phyloP scores from a whole-genome alignment of 2,329 filamentous ascomycete species.

The Claviceps sp. region DNA sequence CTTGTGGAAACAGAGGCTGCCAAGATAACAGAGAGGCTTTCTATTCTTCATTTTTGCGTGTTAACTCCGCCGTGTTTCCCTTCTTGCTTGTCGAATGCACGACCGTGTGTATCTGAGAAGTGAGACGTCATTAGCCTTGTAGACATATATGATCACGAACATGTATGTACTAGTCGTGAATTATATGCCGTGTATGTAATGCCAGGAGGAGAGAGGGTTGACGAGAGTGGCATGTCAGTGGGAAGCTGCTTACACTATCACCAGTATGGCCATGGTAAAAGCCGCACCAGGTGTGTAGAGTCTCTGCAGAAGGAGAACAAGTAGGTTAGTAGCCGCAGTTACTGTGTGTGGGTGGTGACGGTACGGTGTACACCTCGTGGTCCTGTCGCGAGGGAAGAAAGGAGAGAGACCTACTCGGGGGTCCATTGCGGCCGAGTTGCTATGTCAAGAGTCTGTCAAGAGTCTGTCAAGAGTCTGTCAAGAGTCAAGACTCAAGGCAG shows the following conservation, averaged over 20 bases:
- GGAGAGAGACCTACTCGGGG: slow-evolving; percentile 13
- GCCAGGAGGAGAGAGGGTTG: no score
- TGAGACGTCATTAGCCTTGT: background rate
- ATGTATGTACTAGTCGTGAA: no score
- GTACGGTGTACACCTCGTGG: background rate
- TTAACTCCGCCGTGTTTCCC: slow-evolving; percentile 15
- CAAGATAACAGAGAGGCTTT: no score
- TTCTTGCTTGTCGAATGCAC: slow-evolving; percentile 25
- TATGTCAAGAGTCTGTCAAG: background rate
- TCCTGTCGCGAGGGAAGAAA: background rate
- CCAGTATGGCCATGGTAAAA: slow-evolving; percentile 38
- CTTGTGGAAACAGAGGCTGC: background rate
- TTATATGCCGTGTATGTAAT: no score
- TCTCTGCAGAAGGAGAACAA: slow-evolving; percentile 16
- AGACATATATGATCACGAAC: background rate
- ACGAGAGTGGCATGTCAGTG: no score
- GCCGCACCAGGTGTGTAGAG: slow-evolving; percentile 37
- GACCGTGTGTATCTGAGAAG: slow-evolving; percentile 25
- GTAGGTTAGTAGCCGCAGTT: no score
- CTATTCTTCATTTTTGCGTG: background rate
- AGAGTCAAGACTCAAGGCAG: no score
- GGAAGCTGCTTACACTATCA: slow-evolving; percentile 28
- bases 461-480: background rate
- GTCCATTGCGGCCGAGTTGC: slow-evolving; percentile 11
- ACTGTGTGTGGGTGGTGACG: no score